These are phyloP conservation scores for Exsudoporus floridanus DNA, from an alignment of 1,284 basidiomycete species.

Conservation along the genomic window DNA sequence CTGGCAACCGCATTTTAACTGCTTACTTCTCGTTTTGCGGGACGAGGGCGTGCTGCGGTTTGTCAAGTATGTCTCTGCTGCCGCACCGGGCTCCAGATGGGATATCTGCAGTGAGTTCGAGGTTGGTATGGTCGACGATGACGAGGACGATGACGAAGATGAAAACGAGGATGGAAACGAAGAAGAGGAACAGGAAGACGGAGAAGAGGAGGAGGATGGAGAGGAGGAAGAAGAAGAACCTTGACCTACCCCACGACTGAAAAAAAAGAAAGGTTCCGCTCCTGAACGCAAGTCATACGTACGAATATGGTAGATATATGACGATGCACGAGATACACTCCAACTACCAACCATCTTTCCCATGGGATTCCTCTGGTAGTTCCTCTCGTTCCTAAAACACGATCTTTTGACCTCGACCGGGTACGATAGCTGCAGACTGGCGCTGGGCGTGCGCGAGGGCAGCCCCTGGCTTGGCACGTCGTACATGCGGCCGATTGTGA, in stretches of 20 bases:
- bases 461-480: constrained; percentile 81
- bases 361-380: background rate
- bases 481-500: constrained; percentile 10
- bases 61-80: constrained; percentile 90
- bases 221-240: constrained; percentile 24
- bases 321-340: background rate
- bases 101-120: constrained; percentile 89
- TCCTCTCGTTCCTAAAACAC: constrained; percentile 53
- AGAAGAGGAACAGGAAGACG: constrained; percentile 28
- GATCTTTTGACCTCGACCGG: constrained; percentile 79
- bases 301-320: background rate
- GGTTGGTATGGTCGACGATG: constrained; percentile 64
- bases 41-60: constrained; percentile 94
- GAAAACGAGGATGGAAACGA: constrained; percentile 38
- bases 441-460: constrained; percentile 87
- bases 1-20: constrained; percentile 89
- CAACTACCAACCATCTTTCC: background rate
- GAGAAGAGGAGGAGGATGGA: constrained; percentile 16
- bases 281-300: background rate
- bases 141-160: constrained; percentile 24
- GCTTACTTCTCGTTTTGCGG: constrained; percentile 84
- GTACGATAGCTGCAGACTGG: constrained; percentile 82
- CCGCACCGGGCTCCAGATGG: constrained; percentile 86
- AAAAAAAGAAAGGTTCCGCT: background rate
- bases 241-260: constrained; percentile 4